Conservation (phyloP, 2,329 filamentous ascomycete genomes). For the Lecanicillium sp. region DNA sequence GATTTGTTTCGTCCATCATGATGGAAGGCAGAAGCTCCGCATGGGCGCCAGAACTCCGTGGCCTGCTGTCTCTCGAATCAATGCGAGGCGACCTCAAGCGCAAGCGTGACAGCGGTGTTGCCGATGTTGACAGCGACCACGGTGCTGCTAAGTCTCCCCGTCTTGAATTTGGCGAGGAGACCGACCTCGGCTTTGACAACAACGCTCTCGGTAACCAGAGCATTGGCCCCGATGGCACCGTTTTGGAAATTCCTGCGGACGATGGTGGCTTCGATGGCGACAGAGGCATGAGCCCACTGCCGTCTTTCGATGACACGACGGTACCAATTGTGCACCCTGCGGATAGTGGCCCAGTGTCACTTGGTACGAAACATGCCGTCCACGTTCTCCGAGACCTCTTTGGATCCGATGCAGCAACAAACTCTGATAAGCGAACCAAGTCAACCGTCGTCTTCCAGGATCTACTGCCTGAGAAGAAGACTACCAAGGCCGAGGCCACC, state of each 20-base stretch:
- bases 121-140: constrained; percentile 64
- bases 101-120: constrained; percentile 83
- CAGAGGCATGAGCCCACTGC: constrained; percentile 39
- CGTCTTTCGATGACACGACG: constrained; percentile 72
- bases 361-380: constrained; percentile 92
- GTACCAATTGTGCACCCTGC: constrained; percentile 69
- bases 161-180: constrained; percentile 59
- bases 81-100: constrained; percentile 80
- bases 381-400: constrained; percentile 88
- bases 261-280: constrained; percentile 38
- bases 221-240: constrained; percentile 50
- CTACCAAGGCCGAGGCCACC: constrained; percentile 82
- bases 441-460: constrained; percentile 82
- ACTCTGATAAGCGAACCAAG: constrained; percentile 65
- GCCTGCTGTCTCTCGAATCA: constrained; percentile 81
- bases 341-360: constrained; percentile 77
- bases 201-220: constrained; percentile 45
- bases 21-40: constrained; percentile 67
- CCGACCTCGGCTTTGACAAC: constrained; percentile 39
- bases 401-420: constrained; percentile 60
- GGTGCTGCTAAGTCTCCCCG: constrained; percentile 60
- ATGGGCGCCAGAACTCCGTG: constrained; percentile 89
- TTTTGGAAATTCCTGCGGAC: constrained; percentile 56
- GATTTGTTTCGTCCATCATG: constrained; percentile 81
- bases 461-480: constrained; percentile 71